Evolutionary conservation across 2,329 filamentous ascomycete species (phyloP), one percentile per base, ranked within the genome.

Genomic region (Phyllosticta citrichinensis): DNA sequence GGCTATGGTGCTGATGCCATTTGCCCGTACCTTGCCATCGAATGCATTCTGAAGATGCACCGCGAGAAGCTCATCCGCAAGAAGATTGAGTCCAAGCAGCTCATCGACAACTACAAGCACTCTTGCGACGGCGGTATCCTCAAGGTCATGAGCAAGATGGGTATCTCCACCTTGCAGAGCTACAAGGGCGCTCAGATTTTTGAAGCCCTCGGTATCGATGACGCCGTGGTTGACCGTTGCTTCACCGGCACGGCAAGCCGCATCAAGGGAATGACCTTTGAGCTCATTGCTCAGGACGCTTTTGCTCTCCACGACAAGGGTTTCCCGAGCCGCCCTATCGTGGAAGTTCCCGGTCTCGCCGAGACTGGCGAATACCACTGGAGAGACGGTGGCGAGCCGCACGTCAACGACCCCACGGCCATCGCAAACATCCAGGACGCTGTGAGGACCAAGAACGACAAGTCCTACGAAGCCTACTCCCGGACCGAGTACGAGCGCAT

Each of bases 91-190:
- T 84, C 94, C 62, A 87, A 96, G 63, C 83, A 87, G 68, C 85
- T 97, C 61, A 92, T 97, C 66, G 86, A 87, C 69, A 97, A 97
- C 79, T 97, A 97, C 82, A 96, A 95, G 79, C 89, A 95, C 75
- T 97, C 93, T 64, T 93, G 89, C 69, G 92, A 97, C 67, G 93
- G 93, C 70, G 93, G 93, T 78, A 96, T 97, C 65, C 81, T 97
- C 65, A 97, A 97, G 77, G 93, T 97, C 73, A 97, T 97, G 93
- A 94, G 88, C 75, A 97, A 97, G 81, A 97, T 97, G 93, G 93
- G 93, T 79, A 97, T 97, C 65, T 97, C 93, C 6, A 97, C 93
- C 33, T 81, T 97, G 54, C 91, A 93, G 70, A 93, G 88, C 67
- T 97, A 97, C 81, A 97, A 97, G 81, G 93, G 93, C 71, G 93